Percentiles rank a stretch among this genome's conserved stretches.
These are phyloP conservation scores for Phoma sp. DNA, from an alignment of 2,329 filamentous ascomycete species.

Conservation along the genomic window DNA sequence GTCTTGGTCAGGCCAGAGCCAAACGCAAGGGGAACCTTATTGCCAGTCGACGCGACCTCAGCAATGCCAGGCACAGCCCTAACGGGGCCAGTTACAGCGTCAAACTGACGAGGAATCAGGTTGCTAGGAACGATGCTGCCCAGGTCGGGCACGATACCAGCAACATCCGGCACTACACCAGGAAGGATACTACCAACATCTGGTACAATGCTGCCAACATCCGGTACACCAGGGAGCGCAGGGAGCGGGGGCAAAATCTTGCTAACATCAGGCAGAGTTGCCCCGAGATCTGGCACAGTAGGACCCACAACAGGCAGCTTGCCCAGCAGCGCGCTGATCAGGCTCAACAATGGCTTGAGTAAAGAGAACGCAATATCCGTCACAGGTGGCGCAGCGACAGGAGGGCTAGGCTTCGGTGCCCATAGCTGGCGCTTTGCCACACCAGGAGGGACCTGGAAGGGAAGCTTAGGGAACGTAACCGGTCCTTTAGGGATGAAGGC, in stretches of 20 bases:
- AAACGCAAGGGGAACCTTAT: neutral
- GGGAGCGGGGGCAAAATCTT: neutral
- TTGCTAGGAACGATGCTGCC: neutral
- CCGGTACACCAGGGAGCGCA: neutral
- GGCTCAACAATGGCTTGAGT: neutral
- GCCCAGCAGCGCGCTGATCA: neutral
- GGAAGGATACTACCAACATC: neutral
- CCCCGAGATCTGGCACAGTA: neutral
- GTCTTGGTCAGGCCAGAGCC: neutral
- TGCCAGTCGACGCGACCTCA: neutral
- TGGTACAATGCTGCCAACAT: neutral
- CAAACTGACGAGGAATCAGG: too few relatives aligned
- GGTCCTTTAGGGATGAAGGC: neutral
- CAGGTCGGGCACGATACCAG: neutral
- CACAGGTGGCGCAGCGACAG: neutral
- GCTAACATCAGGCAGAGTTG: neutral
- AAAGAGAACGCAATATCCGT: neutral
- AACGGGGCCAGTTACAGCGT: neutral
- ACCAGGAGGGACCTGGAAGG: slow-evolving; percentile 4
- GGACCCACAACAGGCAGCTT: neutral
- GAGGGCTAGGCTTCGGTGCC: neutral
- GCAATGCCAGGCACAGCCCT: neutral
- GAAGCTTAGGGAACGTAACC: neutral
- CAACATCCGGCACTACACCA: neutral
- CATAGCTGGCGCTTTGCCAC: slow-evolving; percentile 2